Evolutionary conservation across 2,329 filamentous ascomycete species (phyloP).

Genomic region (Alternaria sp.): DNA sequence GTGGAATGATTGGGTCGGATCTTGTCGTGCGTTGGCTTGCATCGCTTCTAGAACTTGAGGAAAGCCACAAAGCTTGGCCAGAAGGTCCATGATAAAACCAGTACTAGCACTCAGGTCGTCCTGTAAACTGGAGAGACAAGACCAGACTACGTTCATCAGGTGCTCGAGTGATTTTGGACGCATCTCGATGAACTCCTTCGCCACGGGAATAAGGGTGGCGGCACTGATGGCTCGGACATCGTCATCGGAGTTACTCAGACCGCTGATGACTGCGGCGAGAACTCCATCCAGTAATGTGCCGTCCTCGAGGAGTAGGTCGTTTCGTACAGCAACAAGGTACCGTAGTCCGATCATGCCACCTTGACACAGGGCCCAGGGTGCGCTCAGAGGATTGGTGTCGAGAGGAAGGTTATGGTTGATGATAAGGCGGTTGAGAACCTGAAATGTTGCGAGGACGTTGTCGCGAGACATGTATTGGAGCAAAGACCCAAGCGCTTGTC

Average conservation of each 20-base stretch:
- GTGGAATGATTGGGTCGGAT: slow-evolving; percentile 88
- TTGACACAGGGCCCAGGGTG: slow-evolving; percentile 93
- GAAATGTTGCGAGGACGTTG: slow-evolving; percentile 85
- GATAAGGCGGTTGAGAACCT: slow-evolving; percentile 84
- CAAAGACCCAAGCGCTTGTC: slow-evolving; percentile 88
- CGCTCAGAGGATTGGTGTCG: slow-evolving; percentile 62
- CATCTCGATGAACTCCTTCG: slow-evolving; percentile 89
- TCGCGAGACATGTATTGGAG: slow-evolving; percentile 80
- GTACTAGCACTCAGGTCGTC: slow-evolving; percentile 97
- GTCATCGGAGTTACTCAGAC: slow-evolving; percentile 87
- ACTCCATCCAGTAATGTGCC: slow-evolving; percentile 89
- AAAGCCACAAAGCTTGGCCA: slow-evolving; percentile 95
- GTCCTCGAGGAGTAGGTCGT: slow-evolving; percentile 86
- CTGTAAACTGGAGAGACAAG: slow-evolving; percentile 93
- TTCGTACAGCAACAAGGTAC: slow-evolving; percentile 93
- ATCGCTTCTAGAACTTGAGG: slow-evolving; percentile 91
- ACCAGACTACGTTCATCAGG: slow-evolving; percentile 95
- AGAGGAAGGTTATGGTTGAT: slow-evolving; percentile 75
- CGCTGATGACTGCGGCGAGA: slow-evolving; percentile 91
- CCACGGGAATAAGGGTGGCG: slow-evolving; percentile 95
- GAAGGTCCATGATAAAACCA: slow-evolving; percentile 96
- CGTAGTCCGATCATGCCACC: slow-evolving; percentile 96
- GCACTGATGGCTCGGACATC: slow-evolving; percentile 97
- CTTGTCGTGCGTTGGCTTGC: slow-evolving; percentile 80
- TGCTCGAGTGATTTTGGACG: slow-evolving; percentile 77